Evolutionary conservation across 106 monocot genomes (phyloP), one percentile per base, ranked within the genome.

Genomic region (Dendrobium chrysotoxum): DNA sequence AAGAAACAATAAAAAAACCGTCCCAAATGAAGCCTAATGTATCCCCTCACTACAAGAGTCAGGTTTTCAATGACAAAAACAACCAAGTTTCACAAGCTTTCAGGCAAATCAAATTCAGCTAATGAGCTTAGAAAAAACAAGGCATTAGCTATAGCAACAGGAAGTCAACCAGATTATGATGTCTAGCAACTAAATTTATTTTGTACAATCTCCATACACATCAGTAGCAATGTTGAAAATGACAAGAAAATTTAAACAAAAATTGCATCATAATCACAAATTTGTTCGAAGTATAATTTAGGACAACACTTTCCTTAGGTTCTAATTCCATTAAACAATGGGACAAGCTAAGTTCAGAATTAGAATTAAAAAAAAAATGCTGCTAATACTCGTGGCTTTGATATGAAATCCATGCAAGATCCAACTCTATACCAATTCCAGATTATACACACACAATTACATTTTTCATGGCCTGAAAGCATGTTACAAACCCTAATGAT

Each of bases 391-490:
- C 28, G 35, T 35, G 16, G 70, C 35, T 31, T 35, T 35, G 70
- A 70, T 31, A 70, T 17, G 70, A 35, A 70, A 70, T 70, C 70
- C 70, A 70, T 70, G 70, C 35, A 35, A 70, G 70, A 70, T 70
- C 70, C 35, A 70, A 35, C 70, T 35, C 70, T 70, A 70, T 70
- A 70, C 16, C 70, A 35, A 70, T 35, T 70, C 13, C 70, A 70
- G 35, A 31, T 70, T 70, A 70, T 70, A 70, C 70, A 70, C 64
- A 65, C 70, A 70, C 70, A 70, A 70, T 70, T 70, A 70, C 70
- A 70, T 70, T 70, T 70, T 70, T 70, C 70, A 30, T 70, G 70
- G 70, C 70, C 70, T 35, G 70, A 35, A 38, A 35, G 30, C 28
- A 70, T 70, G 15, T 70, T 35, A 31, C 70, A 28, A 28, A 28